These are phyloP conservation scores for Odonthalia washingtoniensis DNA, from an alignment of 31 red algal genomes.

Conservation along the genomic window DNA sequence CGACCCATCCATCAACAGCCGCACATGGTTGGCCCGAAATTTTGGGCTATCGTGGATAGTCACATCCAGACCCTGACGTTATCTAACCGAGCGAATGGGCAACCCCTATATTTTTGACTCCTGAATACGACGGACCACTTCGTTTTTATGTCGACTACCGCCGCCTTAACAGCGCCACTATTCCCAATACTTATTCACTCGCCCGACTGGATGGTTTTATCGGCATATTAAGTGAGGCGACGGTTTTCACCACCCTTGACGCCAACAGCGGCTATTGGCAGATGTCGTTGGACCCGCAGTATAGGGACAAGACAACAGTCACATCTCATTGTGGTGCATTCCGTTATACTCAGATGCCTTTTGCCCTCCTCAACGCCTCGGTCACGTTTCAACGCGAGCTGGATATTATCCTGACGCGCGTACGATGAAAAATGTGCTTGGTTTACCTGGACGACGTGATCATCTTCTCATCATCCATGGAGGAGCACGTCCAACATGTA, in stretches of 20 bases:
- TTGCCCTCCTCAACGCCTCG: conserved; percentile 47
- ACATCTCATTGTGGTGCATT: no score
- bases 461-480: conserved; percentile 5
- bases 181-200: no score
- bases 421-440: conserved; percentile 25
- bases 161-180: no score
- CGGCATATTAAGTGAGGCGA: background rate
- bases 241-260: background rate
- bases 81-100: background rate
- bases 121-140: background rate
- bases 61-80: background rate
- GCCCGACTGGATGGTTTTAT: no score
- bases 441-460: conserved; percentile 49
- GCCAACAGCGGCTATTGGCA: conserved; percentile 49
- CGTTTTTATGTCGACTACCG: no score
- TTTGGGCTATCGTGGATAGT: background rate
- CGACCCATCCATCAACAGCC: background rate
- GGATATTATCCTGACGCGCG: no score
- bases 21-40: background rate
- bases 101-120: background rate
- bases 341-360: conserved; percentile 48
- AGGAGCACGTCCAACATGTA: conserved; percentile 19
- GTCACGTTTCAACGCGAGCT: conserved; percentile 47
- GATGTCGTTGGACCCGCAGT: background rate
- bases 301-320: conserved; percentile 1